Conservation (phyloP, 331 rosid species). For the Pyrus hybrid region DNA sequence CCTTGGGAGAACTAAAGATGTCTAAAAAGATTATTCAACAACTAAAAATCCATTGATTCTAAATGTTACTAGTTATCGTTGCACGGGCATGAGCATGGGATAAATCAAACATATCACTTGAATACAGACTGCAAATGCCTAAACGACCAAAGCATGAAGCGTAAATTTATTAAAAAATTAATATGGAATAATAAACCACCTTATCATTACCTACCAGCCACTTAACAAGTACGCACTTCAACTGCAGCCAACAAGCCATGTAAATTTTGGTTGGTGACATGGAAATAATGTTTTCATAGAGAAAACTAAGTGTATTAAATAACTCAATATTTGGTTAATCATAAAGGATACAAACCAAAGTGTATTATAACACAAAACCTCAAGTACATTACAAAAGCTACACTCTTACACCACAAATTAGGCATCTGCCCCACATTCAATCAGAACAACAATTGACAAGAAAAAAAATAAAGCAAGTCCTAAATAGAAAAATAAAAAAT, state of each 20-base stretch:
- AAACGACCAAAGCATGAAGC: neutral
- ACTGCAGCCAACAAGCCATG: neutral
- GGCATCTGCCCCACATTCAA: neutral
- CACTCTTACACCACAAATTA: neutral
- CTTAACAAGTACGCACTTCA: neutral
- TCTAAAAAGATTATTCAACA: neutral
- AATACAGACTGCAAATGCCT: neutral
- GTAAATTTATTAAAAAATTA: neutral
- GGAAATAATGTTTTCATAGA: neutral
- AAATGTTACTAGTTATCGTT: neutral
- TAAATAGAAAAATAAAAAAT: too few relatives aligned
- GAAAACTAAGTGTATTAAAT: neutral
- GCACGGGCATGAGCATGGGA: neutral
- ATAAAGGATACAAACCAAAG: neutral
- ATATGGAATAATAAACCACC: neutral
- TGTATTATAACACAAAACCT: neutral
- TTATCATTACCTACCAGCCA: neutral
- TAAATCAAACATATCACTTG: neutral
- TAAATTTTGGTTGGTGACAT: neutral
- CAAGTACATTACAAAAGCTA: neutral
- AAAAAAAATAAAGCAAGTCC: neutral
- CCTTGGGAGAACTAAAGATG: neutral
- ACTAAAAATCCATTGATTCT: neutral
- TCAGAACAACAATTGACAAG: neutral
- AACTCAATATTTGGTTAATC: neutral